A percentile compares a stretch with the other conserved stretches of the same genome.
Conservation (phyloP, 2,329 filamentous ascomycete genomes). For the Aureobasidium pullulans region DNA sequence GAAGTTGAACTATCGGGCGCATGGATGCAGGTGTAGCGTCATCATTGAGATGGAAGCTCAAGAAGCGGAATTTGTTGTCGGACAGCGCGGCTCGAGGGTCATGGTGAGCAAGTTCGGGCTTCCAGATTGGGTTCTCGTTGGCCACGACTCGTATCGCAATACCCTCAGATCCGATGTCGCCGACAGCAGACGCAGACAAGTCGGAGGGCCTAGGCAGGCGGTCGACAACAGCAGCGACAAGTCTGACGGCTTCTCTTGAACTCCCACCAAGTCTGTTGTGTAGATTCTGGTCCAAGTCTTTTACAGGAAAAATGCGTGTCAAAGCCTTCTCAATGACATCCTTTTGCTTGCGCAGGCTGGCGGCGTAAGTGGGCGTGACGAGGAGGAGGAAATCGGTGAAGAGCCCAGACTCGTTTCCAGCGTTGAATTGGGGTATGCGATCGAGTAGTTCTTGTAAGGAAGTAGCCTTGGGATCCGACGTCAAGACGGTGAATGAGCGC, state of each 20-base stretch:
- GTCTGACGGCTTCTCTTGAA: neutral
- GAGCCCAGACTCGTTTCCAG: neutral
- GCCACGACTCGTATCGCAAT: neutral
- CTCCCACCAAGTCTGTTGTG: neutral
- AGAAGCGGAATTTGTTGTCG: neutral
- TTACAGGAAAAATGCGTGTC: conserved; percentile 1
- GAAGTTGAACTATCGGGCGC: conserved; percentile 37
- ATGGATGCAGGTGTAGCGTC: neutral
- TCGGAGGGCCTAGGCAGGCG: conserved; percentile 12
- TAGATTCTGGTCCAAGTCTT: neutral
- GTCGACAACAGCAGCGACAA: conserved; percentile 17
- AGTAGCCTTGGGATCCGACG: neutral
- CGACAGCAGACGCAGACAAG: neutral
- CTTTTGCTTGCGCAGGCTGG: neutral
- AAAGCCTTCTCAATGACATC: conserved; percentile 2
- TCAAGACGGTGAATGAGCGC: conserved; percentile 8
- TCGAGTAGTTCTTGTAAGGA: neutral
- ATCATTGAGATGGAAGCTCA: conserved; percentile 3
- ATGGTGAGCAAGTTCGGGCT: neutral
- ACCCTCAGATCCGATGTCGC: conserved; percentile 2
- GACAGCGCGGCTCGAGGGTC: neutral
- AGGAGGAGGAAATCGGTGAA: conserved; percentile 11
- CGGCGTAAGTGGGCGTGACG: conserved; percentile 15
- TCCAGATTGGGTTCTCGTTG: neutral
- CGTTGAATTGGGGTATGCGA: conserved; percentile 2